Conservation (phyloP, 225 moss, liverwort and hornwort species). For the Anthoceros angustus region DNA sequence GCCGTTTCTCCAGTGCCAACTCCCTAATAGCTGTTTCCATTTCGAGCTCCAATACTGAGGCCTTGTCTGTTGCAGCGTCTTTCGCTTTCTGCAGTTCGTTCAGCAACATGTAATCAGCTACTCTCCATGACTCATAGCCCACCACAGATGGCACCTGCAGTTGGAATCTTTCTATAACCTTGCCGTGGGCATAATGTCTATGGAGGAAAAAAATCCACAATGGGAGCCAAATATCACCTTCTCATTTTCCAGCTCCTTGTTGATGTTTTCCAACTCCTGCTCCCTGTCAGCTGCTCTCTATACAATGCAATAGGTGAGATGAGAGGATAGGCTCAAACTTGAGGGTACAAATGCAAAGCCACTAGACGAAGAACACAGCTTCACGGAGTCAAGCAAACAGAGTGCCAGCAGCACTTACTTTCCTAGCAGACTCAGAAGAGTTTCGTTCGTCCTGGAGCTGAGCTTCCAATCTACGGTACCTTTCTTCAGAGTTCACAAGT, state of each 20-base stretch:
- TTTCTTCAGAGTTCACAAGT: constrained; percentile 70
- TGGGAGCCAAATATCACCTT: constrained; percentile 22
- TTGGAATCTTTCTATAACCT: too few species aligned
- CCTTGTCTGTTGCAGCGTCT: constrained; percentile 41
- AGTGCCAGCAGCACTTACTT: constrained; percentile 21
- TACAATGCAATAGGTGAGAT: constrained; percentile 3
- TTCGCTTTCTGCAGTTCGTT: constrained; percentile 25
- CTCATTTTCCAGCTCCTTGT: constrained; percentile 49
- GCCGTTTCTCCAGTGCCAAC: constrained; percentile 74
- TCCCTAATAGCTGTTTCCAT: constrained; percentile 68
- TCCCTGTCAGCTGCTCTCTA: constrained; percentile 55
- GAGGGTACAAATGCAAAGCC: not conserved
- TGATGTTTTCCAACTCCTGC: constrained; percentile 34
- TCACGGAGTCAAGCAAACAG: not conserved
- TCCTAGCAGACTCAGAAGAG: constrained; percentile 30
- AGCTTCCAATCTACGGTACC: constrained; percentile 50
- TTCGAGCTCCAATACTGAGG: constrained; percentile 58
- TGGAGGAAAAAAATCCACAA: not conserved
- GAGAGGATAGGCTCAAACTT: not conserved
- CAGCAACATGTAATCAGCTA: not conserved
- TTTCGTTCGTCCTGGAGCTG: constrained; percentile 73
- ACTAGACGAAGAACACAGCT: not conserved
- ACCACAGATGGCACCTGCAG: too few species aligned
- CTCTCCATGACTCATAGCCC: too few species aligned
- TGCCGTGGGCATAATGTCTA: not conserved